These are phyloP conservation scores for Populus trichocarpa DNA, from an alignment of 441 rosid species.

Conservation along the genomic window DNA sequence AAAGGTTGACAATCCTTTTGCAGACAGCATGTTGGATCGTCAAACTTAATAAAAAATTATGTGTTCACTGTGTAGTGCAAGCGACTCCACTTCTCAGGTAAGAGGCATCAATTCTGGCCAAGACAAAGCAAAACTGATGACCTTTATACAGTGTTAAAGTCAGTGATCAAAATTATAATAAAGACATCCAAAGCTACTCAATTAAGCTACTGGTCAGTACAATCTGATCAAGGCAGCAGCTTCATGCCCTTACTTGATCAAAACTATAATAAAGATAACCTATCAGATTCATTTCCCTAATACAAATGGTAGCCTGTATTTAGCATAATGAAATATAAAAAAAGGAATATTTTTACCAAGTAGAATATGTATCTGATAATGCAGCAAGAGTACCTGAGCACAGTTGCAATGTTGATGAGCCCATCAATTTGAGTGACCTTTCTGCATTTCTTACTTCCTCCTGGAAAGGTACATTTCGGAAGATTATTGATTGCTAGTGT, in stretches of 20 bases:
- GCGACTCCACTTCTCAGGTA: not conserved
- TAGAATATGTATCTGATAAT: not conserved
- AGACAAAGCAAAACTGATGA: not conserved
- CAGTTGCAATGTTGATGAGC: constrained; percentile 67
- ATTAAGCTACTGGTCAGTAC: not conserved
- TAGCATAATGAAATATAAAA: not conserved
- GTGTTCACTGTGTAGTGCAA: not conserved
- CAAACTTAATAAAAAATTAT: not conserved
- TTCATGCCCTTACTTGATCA: not conserved
- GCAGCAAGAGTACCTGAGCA: constrained; percentile 43
- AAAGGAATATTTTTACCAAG: not conserved
- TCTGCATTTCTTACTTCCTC: constrained; percentile 76
- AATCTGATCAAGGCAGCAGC: constrained; percentile 11
- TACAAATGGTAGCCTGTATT: not conserved
- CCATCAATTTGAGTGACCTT: constrained; percentile 73
- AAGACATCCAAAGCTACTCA: not conserved
- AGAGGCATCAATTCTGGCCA: not conserved
- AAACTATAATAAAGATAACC: not conserved
- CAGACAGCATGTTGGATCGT: not conserved
- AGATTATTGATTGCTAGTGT: constrained; percentile 4
- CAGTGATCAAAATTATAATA: not conserved
- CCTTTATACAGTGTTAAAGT: not conserved
- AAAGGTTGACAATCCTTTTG: not conserved
- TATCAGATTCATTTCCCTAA: not conserved
- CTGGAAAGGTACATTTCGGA: constrained; percentile 31